Evolutionary conservation across 768 basidiomycete species (phyloP), one percentile per base, ranked within the genome.

Genomic region (Kwoniella europaea): DNA sequence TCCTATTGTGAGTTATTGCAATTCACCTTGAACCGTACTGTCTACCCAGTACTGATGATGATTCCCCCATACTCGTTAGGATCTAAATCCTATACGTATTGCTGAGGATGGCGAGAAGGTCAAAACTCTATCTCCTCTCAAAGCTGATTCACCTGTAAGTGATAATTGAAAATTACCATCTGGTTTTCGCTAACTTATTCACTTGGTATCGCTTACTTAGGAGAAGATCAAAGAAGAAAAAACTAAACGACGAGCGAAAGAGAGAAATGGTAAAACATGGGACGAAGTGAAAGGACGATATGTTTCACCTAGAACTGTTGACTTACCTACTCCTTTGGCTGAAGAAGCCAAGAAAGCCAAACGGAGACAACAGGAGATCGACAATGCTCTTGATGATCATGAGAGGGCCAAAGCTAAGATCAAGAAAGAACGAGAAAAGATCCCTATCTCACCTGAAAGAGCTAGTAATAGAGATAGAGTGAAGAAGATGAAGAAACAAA

Each of bases 401-500:
- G 67, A 68, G 61, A 24, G 35, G 52, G 67, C 22, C 9, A 10
- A 42, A 54, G 35, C 20, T n/a, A 54, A 22, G 15, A 54, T 3
- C 13, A 24, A 10, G n/a, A 61, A 54, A 20, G 67, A 62, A 10
- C 56, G 22, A 41, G 57, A 67, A 57, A 67, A 60, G 46, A 52
- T 60, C 1, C 56, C 56, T 16, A 7, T 67, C 9, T 67, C 65
- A 24, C 58, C 65, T 9, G 58, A 63, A 63, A 46, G 50, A 55
- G 53, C 10, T 16, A 52, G 35, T 13, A 29, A 50, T 44, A 50
- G 50, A 44, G 20, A 65, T 10, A 67, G 53, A 56, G 24, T 42
- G 46, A 61, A 68, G 52, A 62, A 55, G 53, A 61, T 57, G 60
- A 68, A 55, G 22, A 68, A 68, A 16, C 50, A 60, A 20, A 61